Conservation (phyloP, 73 alveolate species). For the Uronychia setigera region DNA sequence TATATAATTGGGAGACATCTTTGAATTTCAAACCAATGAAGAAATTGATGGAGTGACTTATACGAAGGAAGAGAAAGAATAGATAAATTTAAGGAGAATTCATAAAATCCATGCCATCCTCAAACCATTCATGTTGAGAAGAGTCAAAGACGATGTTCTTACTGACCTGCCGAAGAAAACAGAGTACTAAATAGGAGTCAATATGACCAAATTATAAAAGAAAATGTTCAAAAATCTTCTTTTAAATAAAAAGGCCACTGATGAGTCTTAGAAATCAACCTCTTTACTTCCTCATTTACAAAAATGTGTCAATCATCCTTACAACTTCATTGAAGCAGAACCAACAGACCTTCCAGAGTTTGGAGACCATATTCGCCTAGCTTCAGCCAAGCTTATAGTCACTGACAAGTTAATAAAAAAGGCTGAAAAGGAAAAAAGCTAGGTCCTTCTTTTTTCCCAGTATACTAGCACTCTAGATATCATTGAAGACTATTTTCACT, state of each 20-base stretch:
- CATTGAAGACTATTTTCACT: conserved; percentile 70
- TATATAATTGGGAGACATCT: conserved; percentile 84
- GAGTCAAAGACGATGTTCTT: conserved; percentile 89
- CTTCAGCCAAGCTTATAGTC: conserved; percentile 64
- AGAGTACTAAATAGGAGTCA: conserved; percentile 85
- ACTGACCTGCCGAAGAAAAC: conserved; percentile 90
- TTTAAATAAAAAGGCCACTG: background rate
- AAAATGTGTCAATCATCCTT: conserved; percentile 94
- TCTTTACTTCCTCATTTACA: conserved; percentile 13
- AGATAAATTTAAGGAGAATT: conserved; percentile 83
- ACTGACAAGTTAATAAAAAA: conserved; percentile 55
- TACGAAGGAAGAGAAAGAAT: conserved; percentile 71
- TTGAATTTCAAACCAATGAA: conserved; percentile 34
- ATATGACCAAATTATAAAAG: conserved; percentile 83
- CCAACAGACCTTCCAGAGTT: conserved; percentile 55
- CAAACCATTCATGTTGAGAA: conserved; percentile 92
- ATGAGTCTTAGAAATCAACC: background rate
- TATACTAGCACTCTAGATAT: conserved; percentile 68
- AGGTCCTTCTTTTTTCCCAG: conserved; percentile 57
- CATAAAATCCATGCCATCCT: conserved; percentile 82
- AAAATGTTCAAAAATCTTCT: conserved; percentile 86
- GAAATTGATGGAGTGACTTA: background rate
- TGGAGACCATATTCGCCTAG: conserved; percentile 38
- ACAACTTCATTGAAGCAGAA: conserved; percentile 88
- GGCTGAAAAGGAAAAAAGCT: conserved; percentile 11